These are phyloP conservation scores for Rickenella mellea DNA, from an alignment of 768 basidiomycete species.

Conservation along the genomic window DNA sequence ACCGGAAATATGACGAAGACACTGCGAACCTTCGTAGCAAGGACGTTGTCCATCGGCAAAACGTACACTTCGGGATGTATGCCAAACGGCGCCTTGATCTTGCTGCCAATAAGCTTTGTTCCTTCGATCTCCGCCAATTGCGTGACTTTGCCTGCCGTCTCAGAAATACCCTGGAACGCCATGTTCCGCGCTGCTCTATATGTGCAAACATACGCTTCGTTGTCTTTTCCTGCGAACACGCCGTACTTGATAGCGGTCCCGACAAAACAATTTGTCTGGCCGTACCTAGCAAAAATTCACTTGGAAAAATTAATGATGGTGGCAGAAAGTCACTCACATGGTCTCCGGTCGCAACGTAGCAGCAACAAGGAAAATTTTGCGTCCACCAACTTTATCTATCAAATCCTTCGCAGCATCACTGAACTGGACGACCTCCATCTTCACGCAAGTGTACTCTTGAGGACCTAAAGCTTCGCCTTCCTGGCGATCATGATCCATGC, in stretches of 20 bases:
- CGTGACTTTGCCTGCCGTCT: constrained; percentile 59
- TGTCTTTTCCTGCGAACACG: constrained; percentile 78
- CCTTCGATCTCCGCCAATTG: constrained; percentile 77
- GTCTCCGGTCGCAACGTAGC: constrained; percentile 96
- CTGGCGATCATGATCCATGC: constrained; percentile 98
- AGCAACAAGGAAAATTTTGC: constrained; percentile 87
- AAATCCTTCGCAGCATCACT: constrained; percentile 53
- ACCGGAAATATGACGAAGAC: background rate
- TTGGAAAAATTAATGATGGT: background rate
- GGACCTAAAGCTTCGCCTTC: constrained; percentile 93
- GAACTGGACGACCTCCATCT: constrained; percentile 90
- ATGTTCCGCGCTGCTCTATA: constrained; percentile 92
- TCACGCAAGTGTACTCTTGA: constrained; percentile 90
- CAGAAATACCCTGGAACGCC: constrained; percentile 86
- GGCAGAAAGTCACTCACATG: constrained; percentile 46
- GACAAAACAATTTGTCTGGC: constrained; percentile 97
- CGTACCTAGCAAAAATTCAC: constrained; percentile 52
- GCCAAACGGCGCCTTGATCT: constrained; percentile 79
- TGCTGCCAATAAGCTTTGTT: constrained; percentile 73
- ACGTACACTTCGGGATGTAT: constrained; percentile 85
- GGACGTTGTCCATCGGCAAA: constrained; percentile 96
- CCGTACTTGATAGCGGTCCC: constrained; percentile 87
- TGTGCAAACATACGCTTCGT: constrained; percentile 84
- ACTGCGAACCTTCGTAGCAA: constrained; percentile 72
- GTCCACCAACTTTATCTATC: constrained; percentile 63